A percentile compares a stretch with the other conserved stretches of the same genome.
Evolutionary conservation across 345 rosid genomes (phyloP).

Genomic region (Iberis pinnata): DNA sequence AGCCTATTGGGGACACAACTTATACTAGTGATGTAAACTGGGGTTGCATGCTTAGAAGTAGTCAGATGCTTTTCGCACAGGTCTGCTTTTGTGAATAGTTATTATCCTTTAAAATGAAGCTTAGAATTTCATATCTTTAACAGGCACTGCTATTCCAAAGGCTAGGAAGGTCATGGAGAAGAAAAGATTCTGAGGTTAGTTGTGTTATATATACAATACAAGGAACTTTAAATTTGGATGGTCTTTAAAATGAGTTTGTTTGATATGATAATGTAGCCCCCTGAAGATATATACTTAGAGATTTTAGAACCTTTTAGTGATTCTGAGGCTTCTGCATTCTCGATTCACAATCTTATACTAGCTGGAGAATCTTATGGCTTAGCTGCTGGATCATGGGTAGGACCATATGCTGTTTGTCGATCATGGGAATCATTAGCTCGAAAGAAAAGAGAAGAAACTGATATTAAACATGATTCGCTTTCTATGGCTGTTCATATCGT

Average conservation of each 20-base stretch:
- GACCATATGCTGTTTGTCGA: constrained; percentile 96
- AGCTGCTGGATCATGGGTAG: constrained; percentile 99
- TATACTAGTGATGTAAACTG: constrained; percentile 70
- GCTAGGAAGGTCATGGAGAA: constrained; percentile 88
- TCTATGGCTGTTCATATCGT: constrained; percentile 86
- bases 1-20: constrained; percentile 57
- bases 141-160: constrained; percentile 78
- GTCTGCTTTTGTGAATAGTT: constrained; percentile 23
- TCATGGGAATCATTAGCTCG: constrained; percentile 73
- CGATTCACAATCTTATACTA: constrained; percentile 81
- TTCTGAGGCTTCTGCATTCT: constrained; percentile 58
- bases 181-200: constrained; percentile 43
- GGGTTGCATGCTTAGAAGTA: constrained; percentile 99
- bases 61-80: constrained; percentile 98
- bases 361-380: constrained; percentile 84
- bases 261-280: constrained; percentile 71
- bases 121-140: constrained; percentile 15
- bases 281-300: constrained; percentile 56
- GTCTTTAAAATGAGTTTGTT: constrained; percentile 37
- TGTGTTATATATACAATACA: constrained; percentile 30
- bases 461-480: constrained; percentile 30
- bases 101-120: not conserved
- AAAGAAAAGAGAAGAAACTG: constrained; percentile 39
- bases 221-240: constrained; percentile 3
- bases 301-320: constrained; percentile 82